Conservation (phyloP, 208 protist genomes). For the Wallacemonas sp. region DNA sequence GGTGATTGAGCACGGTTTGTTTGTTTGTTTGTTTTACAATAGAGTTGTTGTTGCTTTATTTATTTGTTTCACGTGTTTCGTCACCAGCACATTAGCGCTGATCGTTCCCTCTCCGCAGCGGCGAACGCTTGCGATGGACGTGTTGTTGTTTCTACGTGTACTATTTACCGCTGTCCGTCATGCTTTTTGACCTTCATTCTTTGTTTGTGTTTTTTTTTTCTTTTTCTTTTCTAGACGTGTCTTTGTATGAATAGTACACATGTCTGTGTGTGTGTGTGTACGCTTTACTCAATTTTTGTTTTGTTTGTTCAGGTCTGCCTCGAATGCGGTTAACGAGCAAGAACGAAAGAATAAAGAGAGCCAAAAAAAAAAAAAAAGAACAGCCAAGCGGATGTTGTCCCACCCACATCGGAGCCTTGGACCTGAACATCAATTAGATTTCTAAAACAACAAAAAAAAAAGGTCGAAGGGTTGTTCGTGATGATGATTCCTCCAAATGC, state of each 20-base stretch:
- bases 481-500: no score
- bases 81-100: no score
- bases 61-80: no score
- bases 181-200: not conserved
- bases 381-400: not conserved
- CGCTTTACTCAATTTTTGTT: no score
- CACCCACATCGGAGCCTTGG: not conserved
- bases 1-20: not conserved
- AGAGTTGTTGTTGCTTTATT: conserved; percentile 13
- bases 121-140: no score
- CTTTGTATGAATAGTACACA: not conserved
- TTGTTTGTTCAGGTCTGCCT: no score
- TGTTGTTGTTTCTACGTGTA: not conserved
- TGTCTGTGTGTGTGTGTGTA: no score
- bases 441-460: no score
- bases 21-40: conserved; percentile 9
- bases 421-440: no score
- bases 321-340: no score
- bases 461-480: no score
- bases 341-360: not conserved
- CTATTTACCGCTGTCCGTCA: not conserved
- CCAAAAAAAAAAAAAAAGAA: not conserved
- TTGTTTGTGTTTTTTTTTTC: not conserved
- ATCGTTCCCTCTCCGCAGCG: no score
- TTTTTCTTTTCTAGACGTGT: not conserved